Evolutionary conservation across 495 filamentous ascomycete species (phyloP), one percentile per base, ranked within the genome.

Genomic region (Xylaria acuta): DNA sequence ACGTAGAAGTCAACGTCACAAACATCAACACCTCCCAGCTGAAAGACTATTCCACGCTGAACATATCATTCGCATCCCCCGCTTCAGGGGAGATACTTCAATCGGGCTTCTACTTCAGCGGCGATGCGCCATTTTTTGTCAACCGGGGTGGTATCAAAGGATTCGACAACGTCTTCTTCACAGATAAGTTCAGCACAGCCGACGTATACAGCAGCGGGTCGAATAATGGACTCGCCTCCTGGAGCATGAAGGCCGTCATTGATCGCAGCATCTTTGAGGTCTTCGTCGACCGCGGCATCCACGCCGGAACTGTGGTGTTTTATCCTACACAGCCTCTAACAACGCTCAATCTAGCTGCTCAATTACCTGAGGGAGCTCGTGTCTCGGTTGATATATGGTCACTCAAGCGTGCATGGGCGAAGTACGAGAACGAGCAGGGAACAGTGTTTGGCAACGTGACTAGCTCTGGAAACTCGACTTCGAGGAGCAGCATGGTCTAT

Each of bases 211-310:
- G 56, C 4, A 49, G 5, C 27, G 67, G 53, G 4, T 60, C 53
- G 1, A 12, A 40, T 20, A 6, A 69, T 16, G 25, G 25, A 11
- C 20, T 56, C 11, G 69, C 69, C 7, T 71, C 69, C 11, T 76
- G 71, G 73, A 65, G 65, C 16, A 47, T 75, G 41, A 65, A 72
- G 34, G 86, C 80, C 0, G 80, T 89, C 1, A 80, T 88, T 22
- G 87, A 89, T 64, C 76, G 85, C 11, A 82, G 79, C n/a, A 83
- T 88, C 59, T 76, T 87, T 18, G 86, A 89, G 72, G 82, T 87
- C 5, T 88, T 86, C 72, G 56, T 87, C 9, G 81, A 84, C 63
- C 77, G 78, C 16, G 86, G 86, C 11, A 74, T 80, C 59, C 79
- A 81, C 67, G 79, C 73, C 63, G 85, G 77, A 5, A 88, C 84